These are phyloP conservation scores for Melastoma candidum DNA, from an alignment of 441 rosid species.

Conservation along the genomic window DNA sequence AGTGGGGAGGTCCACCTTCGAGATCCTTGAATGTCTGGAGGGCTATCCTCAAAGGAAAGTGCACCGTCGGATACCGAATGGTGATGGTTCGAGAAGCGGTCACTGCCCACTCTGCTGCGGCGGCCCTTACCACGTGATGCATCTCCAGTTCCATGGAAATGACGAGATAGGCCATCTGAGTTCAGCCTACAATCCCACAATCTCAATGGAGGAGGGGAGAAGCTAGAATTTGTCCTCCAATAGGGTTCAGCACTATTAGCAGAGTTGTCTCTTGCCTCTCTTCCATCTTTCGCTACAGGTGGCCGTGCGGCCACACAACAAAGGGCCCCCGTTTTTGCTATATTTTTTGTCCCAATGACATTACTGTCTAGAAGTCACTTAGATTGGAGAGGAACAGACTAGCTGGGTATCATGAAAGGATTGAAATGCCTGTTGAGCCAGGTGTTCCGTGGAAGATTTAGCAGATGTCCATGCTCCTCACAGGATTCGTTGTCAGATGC, in stretches of 20 bases:
- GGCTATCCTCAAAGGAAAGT: slow-evolving; percentile 48
- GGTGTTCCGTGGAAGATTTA: too few relatives aligned
- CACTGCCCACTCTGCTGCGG: slow-evolving; percentile 44
- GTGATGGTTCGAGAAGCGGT: slow-evolving; percentile 34
- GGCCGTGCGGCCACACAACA: slow-evolving; percentile 97
- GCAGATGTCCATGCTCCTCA: too few relatives aligned
- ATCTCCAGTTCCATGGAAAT: slow-evolving; percentile 26
- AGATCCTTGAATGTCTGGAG: slow-evolving; percentile 45
- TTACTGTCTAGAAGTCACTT: slow-evolving; percentile 11
- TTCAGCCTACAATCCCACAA: slow-evolving; percentile 53
- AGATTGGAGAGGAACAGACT: too few relatives aligned
- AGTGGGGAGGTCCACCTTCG: slow-evolving; percentile 53
- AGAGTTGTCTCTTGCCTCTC: slow-evolving; percentile 26
- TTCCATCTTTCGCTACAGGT: slow-evolving; percentile 48
- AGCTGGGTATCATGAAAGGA: too few relatives aligned
- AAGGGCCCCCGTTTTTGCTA: slow-evolving; percentile 89
- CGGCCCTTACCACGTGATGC: slow-evolving; percentile 39
- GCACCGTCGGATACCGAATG: slow-evolving; percentile 67
- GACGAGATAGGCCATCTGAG: slow-evolving; percentile 34
- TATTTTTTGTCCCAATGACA: slow-evolving; percentile 24
- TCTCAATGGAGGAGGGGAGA: slow-evolving; percentile 62
- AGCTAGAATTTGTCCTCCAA: slow-evolving; percentile 82
- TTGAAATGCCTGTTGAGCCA: too few relatives aligned
- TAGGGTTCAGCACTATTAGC: slow-evolving; percentile 37
- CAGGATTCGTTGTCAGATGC: too few relatives aligned